Evolutionary conservation across 129 eudicot genomes (phyloP), one percentile per base, ranked within the genome.

Genomic region (Pittosporum tobira): DNA sequence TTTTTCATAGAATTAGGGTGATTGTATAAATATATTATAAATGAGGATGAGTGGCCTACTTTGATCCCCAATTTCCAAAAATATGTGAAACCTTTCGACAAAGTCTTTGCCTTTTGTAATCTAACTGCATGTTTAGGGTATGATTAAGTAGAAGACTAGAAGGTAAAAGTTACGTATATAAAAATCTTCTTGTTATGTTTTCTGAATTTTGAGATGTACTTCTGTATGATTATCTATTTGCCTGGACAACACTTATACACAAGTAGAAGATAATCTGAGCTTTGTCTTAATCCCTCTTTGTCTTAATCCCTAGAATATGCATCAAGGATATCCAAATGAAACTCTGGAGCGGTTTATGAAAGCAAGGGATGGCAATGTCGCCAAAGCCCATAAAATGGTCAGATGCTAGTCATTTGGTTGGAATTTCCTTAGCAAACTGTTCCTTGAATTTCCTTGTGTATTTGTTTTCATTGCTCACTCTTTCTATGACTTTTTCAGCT

Each of bases 341-440:
- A 77, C 77, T 52, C 42, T 81, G 36, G 28, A 67, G 59, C 74
- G 96, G 64, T 93, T 93, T 79, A 88, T 93, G 13, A 87, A 77
- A 81, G 99, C 99, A 67, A 87, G 99, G 82, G 99, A 93, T 53
- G 89, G 96, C 53, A 77, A 73, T 84, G 75, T 87, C 72, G 45
- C 82, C 26, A 85, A 93, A 62, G 94, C 99, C 4, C 77, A 84
- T 62, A 78, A 72, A 64, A 90, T 90, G 97, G 97, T 90, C 50
- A 51, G 78, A 59, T 47, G n/a, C n/a, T n/a, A n/a, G 68, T 57
- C 51, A 40, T 42, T 63, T 51, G 2, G 30, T 74, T 59, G 44
- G 47, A 24, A 43, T 24, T 48, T 71, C 25, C 51, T 51, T 63
- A 21, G 56, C 22, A n/a, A 65, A 24, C 52, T 48, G 40, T 75